Evolutionary conservation across 495 filamentous ascomycete species (phyloP), one percentile per base, ranked within the genome.

Genomic region (Staphylotrichum longicolle): DNA sequence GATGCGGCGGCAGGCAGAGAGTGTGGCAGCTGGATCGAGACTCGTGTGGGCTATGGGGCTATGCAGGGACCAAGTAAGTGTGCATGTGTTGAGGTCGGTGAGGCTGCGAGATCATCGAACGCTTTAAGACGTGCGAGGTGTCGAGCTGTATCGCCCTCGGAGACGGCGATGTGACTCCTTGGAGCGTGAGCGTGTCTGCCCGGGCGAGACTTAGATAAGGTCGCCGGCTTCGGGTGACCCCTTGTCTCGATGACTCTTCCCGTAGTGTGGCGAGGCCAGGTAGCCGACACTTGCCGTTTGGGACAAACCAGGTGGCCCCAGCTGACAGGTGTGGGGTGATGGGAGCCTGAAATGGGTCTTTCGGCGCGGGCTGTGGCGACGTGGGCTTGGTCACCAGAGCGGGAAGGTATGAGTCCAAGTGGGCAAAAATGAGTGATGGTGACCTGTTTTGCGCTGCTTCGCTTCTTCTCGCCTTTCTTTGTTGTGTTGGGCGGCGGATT

Each of bases 221-320:
- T 58, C 50, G 63, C 58, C 66, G 72, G 66, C 67, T 70, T 68
- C 60, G 69, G 70, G 63, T 61, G 69, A 61, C 67, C 66, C 67
- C 68, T 70, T 66, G 66, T 70, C 69, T 63, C 62, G 75, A 78
- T 80, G 78, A 80, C 78, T 80, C 78, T 76, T 80, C 66, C 41
- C 45, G 57, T n/a, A 15, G 59, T 51, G 74, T 76, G 72, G 71
- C 71, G 70, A 72, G 60, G 69, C 70, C 14, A 50, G 40, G 37
- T 62, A 69, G 65, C 68, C 72, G 72, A 72, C 67, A 66, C 66
- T 75, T 76, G 75, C 72, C 72, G 75, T 70, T 68, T 64, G 62
- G 8, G 59, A 51, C 54, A 66, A 69, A 72, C 69, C 74, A 77
- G 75, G 76, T 78, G 75, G 74, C 73, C 72, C 72, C 77, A 77